These are phyloP conservation scores for Trichosporon asahii DNA, from an alignment of 1,284 basidiomycete species.

Conservation along the genomic window DNA sequence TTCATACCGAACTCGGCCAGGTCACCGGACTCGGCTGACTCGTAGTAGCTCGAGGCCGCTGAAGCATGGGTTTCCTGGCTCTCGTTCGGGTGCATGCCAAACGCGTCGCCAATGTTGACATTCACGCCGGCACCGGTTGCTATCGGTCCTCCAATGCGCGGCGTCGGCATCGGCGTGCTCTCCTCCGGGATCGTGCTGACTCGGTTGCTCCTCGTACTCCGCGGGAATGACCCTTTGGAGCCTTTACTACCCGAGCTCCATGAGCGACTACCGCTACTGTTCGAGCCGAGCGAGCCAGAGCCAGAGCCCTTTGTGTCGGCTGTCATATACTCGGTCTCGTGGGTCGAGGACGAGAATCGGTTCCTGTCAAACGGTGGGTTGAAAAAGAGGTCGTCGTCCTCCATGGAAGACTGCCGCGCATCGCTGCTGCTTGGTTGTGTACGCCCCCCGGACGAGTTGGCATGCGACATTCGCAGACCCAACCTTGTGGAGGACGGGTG, in stretches of 20 bases:
- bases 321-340: slow-evolving; percentile 12
- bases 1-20: slow-evolving; percentile 19
- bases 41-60: slow-evolving; percentile 9
- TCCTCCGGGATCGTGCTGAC: slow-evolving; percentile 21
- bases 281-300: slow-evolving; percentile 9
- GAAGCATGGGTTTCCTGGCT: background rate
- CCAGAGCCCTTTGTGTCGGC: slow-evolving; percentile 9
- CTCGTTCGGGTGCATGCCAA: background rate
- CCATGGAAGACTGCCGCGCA: slow-evolving; percentile 11
- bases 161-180: background rate
- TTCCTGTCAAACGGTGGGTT: background rate
- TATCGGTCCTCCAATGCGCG: background rate
- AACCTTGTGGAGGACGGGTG: background rate
- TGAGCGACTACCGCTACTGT: slow-evolving; percentile 4
- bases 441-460: slow-evolving; percentile 12
- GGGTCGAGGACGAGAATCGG: slow-evolving; percentile 1
- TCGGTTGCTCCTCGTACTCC: slow-evolving; percentile 10
- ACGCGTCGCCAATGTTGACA: background rate
- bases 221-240: slow-evolving; percentile 11
- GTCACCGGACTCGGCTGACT: slow-evolving; percentile 19
- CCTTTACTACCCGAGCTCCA: slow-evolving; percentile 17
- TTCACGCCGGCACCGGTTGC: background rate
- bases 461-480: background rate
- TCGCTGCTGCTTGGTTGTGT: slow-evolving; percentile 2
- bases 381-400: slow-evolving; percentile 24